Evolutionary conservation across 2,329 filamentous ascomycete species (phyloP).

Genomic region (Alternaria tenuissima): DNA sequence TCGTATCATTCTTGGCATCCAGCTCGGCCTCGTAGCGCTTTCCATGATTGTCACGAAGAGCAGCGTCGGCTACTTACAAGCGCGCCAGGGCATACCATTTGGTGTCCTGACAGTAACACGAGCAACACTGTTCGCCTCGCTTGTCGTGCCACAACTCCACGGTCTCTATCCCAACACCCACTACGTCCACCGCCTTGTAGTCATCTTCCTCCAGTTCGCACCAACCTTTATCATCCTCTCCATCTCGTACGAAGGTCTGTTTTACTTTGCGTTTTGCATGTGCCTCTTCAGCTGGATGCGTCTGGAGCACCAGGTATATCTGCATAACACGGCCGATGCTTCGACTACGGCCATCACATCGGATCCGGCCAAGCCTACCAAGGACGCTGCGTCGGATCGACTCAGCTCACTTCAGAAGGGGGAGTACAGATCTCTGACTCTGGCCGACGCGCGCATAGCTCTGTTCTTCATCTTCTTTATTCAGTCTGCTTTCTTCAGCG

Average conservation of each 20-base stretch:
- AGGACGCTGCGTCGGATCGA: slow-evolving; percentile 45
- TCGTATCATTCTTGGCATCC: slow-evolving; percentile 69
- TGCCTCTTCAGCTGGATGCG: slow-evolving; percentile 88
- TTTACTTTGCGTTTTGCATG: slow-evolving; percentile 88
- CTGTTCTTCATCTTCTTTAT: slow-evolving; percentile 96
- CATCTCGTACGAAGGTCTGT: slow-evolving; percentile 96
- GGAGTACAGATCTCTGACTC: slow-evolving; percentile 71
- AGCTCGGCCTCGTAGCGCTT: slow-evolving; percentile 79
- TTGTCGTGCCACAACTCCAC: slow-evolving; percentile 83
- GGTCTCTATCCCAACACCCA: slow-evolving; percentile 80
- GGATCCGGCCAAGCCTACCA: slow-evolving; percentile 51
- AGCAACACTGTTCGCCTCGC: slow-evolving; percentile 76
- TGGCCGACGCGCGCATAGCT: slow-evolving; percentile 86
- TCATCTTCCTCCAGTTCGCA: slow-evolving; percentile 91
- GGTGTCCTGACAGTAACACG: slow-evolving; percentile 91
- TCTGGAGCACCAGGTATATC: slow-evolving; percentile 81
- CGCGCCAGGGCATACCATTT: slow-evolving; percentile 81
- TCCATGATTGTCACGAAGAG: slow-evolving; percentile 87
- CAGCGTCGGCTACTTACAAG: slow-evolving; percentile 83
- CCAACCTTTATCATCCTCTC: slow-evolving; percentile 95
- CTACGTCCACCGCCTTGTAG: slow-evolving; percentile 87
- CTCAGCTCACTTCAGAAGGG: slow-evolving; percentile 42
- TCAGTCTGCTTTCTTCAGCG: slow-evolving; percentile 96
- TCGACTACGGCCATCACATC: slow-evolving; percentile 19
- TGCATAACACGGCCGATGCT: slow-evolving; percentile 42